Conservation (phyloP, 2,329 filamentous ascomycete species). For the Xylaria polymorpha region DNA sequence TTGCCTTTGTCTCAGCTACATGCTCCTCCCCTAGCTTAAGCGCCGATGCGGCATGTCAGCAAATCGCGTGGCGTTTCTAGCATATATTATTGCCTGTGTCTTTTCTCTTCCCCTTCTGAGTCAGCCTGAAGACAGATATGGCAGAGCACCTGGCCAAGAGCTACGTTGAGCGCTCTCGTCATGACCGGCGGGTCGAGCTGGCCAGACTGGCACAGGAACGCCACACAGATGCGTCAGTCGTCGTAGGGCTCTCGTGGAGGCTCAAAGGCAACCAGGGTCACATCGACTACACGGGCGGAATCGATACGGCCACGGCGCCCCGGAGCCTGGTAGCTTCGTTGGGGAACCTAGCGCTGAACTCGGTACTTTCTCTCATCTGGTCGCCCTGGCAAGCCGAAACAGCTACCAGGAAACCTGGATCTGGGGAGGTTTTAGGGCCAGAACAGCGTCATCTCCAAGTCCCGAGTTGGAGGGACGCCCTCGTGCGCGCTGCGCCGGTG, state of each 20-base stretch:
- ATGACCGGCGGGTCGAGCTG: constrained; percentile 38
- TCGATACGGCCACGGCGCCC: constrained; percentile 34
- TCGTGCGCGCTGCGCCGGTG: constrained; percentile 24
- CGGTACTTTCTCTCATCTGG: background rate
- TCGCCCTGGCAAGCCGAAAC: background rate
- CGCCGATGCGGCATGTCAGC: background rate
- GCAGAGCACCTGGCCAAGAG: background rate
- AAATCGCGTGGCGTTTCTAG: background rate
- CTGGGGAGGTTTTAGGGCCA: background rate
- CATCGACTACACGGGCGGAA: constrained; percentile 41
- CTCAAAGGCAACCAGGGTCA: constrained; percentile 35
- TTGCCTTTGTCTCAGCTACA: constrained; percentile 7
- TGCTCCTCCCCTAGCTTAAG: background rate
- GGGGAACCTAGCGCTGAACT: background rate
- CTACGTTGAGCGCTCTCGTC: constrained; percentile 31
- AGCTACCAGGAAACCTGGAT: background rate
- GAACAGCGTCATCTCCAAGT: background rate
- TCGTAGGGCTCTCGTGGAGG: constrained; percentile 41
- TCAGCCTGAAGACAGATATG: background rate
- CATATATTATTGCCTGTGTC: background rate
- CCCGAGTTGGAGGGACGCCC: constrained; percentile 11
- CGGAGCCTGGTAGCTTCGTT: background rate
- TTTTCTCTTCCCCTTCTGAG: no score
- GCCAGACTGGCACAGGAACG: constrained; percentile 33
- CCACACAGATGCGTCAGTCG: constrained; percentile 35